Conservation (phyloP, 257 asterid species). For the Jasminum sambac region DNA sequence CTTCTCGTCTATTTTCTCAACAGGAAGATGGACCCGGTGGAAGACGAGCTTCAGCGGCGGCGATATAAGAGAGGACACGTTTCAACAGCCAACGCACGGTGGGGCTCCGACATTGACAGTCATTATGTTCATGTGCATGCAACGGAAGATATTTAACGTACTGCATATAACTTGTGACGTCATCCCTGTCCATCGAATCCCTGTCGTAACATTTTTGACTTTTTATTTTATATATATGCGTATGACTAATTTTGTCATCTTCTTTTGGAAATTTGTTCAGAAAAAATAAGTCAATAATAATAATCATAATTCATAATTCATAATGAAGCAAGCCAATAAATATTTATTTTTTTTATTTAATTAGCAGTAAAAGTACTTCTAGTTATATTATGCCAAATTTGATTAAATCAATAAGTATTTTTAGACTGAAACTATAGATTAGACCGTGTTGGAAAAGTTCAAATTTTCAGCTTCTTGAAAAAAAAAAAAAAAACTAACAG, state of each 20-base stretch:
- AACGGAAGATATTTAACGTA: slow-evolving; percentile 11
- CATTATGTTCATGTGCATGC: neutral
- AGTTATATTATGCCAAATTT: no score
- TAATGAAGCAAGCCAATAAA: no score
- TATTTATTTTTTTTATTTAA: no score
- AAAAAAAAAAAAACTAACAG: no score
- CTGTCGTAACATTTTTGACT: slow-evolving; percentile 28
- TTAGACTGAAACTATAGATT: no score
- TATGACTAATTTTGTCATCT: neutral
- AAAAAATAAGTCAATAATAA: no score
- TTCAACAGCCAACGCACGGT: slow-evolving; percentile 17
- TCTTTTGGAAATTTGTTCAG: neutral
- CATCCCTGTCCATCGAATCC: slow-evolving; percentile 32
- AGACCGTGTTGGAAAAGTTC: no score
- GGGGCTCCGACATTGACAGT: slow-evolving; percentile 14
- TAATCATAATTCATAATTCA: no score
- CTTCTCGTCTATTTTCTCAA: no score
- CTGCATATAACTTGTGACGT: slow-evolving; percentile 30
- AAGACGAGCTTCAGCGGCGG: neutral
- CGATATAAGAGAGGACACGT: slow-evolving; percentile 15
- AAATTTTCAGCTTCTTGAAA: no score
- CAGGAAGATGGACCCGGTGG: neutral
- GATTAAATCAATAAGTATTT: no score
- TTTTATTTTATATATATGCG: neutral
- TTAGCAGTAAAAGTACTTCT: no score